These are phyloP conservation scores for Nepenthes alata DNA, from an alignment of 179 eudicot genomes.

Conservation along the genomic window DNA sequence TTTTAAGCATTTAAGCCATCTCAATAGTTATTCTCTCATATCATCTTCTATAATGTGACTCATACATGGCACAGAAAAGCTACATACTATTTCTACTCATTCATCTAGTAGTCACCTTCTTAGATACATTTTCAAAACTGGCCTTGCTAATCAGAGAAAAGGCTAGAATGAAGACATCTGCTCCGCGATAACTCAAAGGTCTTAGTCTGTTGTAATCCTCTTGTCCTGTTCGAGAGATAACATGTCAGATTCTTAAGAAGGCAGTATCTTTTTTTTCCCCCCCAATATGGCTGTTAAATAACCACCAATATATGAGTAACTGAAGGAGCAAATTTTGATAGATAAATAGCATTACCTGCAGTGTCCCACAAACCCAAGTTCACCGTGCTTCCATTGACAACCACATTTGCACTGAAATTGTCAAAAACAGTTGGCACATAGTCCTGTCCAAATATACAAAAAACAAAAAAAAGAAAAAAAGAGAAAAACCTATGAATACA, in stretches of 20 bases:
- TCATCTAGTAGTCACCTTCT: conserved; percentile 21
- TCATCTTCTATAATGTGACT: too few species aligned
- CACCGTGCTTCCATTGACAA: conserved; percentile 36
- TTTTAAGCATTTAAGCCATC: too few species aligned
- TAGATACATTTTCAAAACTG: conserved; percentile 39
- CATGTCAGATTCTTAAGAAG: neutral
- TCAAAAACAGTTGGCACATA: conserved; percentile 38
- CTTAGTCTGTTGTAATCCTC: conserved; percentile 42
- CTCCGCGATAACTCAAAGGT: conserved; percentile 42
- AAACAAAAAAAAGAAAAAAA: neutral
- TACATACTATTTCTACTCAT: too few species aligned
- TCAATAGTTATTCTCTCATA: too few species aligned
- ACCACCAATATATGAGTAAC: neutral
- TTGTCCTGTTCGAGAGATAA: conserved; percentile 20
- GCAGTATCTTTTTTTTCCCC: neutral
- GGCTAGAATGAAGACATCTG: conserved; percentile 36
- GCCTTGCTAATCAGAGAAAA: conserved; percentile 38
- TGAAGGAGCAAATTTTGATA: neutral
- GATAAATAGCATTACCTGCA: conserved; percentile 20
- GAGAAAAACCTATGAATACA: neutral
- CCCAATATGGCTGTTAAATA: neutral
- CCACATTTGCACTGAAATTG: conserved; percentile 41
- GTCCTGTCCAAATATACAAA: conserved; percentile 18
- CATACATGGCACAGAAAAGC: too few species aligned
- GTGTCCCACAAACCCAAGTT: conserved; percentile 40